phyloP scores from a whole-genome alignment of 1,284 basidiomycete species.

The Marasmius tenuissimus region DNA sequence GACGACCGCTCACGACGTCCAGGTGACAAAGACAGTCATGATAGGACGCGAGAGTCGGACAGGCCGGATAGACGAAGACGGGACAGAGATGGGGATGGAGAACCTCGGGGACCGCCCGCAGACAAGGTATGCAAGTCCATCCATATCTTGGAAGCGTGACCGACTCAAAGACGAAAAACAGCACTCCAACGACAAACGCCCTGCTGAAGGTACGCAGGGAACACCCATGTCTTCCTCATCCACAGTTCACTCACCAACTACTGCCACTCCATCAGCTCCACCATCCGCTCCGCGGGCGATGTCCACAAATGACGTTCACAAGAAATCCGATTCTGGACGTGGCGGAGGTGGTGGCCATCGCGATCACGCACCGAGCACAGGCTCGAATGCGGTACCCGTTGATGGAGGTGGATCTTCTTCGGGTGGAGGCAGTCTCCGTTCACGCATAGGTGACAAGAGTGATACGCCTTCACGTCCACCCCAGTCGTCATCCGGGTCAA shows the following conservation, averaged over 20 bases:
- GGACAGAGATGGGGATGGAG: constrained; percentile 61
- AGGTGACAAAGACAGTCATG: constrained; percentile 65
- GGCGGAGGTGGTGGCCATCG: constrained; percentile 33
- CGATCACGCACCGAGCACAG: constrained; percentile 26
- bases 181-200: constrained; percentile 48
- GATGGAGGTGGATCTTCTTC: constrained; percentile 18
- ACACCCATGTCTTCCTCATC: neutral
- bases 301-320: constrained; percentile 42
- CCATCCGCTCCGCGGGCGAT: constrained; percentile 76
- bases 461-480: constrained; percentile 40
- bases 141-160: neutral
- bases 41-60: constrained; percentile 65
- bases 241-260: constrained; percentile 19
- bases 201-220: constrained; percentile 14
- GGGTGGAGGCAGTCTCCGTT: constrained; percentile 52
- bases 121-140: constrained; percentile 51
- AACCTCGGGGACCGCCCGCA: constrained; percentile 42
- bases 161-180: neutral
- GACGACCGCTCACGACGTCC: constrained; percentile 69
- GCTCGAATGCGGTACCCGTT: constrained; percentile 19
- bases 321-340: constrained; percentile 34
- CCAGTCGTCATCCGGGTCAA: constrained; percentile 36
- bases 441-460: constrained; percentile 61
- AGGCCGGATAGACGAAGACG: constrained; percentile 65
- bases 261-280: constrained; percentile 53